These are phyloP conservation scores for Misopates orontium DNA, from an alignment of 257 asterid genomes.

Conservation along the genomic window DNA sequence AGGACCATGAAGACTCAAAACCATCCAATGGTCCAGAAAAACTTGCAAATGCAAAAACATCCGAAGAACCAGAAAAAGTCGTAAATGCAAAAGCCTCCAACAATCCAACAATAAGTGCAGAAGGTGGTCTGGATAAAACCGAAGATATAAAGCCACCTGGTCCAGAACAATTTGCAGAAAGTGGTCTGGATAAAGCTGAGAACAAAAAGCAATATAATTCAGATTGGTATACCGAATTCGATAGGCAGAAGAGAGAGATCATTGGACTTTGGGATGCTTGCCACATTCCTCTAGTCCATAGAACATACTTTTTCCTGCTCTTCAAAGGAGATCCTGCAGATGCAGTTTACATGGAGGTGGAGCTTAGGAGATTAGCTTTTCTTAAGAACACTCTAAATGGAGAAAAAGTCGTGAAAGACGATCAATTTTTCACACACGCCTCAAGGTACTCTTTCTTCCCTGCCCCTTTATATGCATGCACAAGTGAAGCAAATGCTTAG, in stretches of 20 bases:
- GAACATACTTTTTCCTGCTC: conserved; percentile 64
- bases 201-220: conserved; percentile 30
- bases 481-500: background rate
- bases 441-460: conserved; percentile 37
- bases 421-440: conserved; percentile 28
- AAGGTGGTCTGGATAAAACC: conserved; percentile 23
- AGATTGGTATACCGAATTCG: conserved; percentile 45
- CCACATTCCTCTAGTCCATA: conserved; percentile 47
- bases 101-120: conserved; percentile 1
- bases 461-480: background rate
- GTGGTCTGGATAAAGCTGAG: conserved; percentile 25
- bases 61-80: conserved; percentile 7
- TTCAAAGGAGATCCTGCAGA: conserved; percentile 63
- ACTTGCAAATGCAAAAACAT: background rate
- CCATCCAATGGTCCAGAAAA: conserved; percentile 23
- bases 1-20: background rate
- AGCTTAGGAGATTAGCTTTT: conserved; percentile 54
- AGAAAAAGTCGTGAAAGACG: conserved; percentile 12
- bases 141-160: conserved; percentile 24
- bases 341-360: conserved; percentile 62
- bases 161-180: conserved; percentile 15
- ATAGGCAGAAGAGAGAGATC: conserved; percentile 51
- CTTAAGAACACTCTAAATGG: conserved; percentile 41
- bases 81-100: conserved; percentile 11
- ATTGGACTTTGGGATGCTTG: conserved; percentile 58